Evolutionary conservation across 495 filamentous ascomycete genomes (phyloP).

Genomic region (Hyaloscypha hepaticicola): DNA sequence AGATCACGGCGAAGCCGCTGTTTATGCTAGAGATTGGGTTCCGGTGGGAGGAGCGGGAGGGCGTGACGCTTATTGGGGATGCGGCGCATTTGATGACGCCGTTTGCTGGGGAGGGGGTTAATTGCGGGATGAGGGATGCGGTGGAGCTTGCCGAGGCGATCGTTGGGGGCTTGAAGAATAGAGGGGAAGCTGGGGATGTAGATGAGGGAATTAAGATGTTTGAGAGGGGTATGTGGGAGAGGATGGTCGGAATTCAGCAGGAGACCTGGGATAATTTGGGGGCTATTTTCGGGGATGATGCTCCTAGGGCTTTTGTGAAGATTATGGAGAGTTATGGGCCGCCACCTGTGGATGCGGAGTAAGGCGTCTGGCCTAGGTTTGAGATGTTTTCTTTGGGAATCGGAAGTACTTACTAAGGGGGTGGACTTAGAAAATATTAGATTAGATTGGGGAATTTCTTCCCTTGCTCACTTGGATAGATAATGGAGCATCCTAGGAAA

Average conservation of each 20-base stretch:
- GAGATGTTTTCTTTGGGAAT: no score
- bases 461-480: no score
- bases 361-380: no score
- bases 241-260: slow-evolving; percentile 4
- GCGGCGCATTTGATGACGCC: slow-evolving; percentile 64
- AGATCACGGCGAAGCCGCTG: slow-evolving; percentile 17
- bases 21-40: slow-evolving; percentile 54
- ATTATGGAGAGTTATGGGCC: slow-evolving; percentile 18
- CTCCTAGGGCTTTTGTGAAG: slow-evolving; percentile 19
- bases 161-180: not conserved
- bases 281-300: slow-evolving; percentile 23
- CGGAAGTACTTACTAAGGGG: no score
- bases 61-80: slow-evolving; percentile 59
- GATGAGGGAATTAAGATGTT: slow-evolving; percentile 29
- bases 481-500: no score
- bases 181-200: not conserved
- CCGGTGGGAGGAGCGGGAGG: slow-evolving; percentile 46
- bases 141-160: slow-evolving; percentile 48
- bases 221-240: slow-evolving; percentile 32
- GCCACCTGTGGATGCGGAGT: slow-evolving; percentile 6
- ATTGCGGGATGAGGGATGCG: slow-evolving; percentile 57
- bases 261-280: slow-evolving; percentile 20
- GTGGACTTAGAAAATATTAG: no score
- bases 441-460: no score
- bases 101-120: slow-evolving; percentile 61